Conservation (phyloP, 2,329 filamentous ascomycete species). For the Pestalotiopsis sp. region DNA sequence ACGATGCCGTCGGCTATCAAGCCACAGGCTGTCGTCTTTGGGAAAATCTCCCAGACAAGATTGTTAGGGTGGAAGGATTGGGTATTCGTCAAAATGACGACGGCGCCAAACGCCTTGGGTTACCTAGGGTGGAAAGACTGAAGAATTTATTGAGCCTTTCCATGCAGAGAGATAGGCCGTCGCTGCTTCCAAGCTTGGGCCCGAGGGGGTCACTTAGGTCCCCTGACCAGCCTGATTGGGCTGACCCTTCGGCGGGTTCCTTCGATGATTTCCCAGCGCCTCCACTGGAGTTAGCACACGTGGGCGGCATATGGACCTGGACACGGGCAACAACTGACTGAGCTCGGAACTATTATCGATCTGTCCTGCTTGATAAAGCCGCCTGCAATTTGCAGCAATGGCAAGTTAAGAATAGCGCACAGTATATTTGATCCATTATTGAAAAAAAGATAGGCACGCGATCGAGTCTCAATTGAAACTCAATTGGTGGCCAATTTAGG, state of each 20-base stretch:
- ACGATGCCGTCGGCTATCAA: not conserved
- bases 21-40: not conserved
- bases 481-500: not conserved
- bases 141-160: not conserved
- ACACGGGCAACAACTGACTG: not conserved
- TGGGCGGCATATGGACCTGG: not conserved
- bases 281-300: not conserved
- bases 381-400: not conserved
- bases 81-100: not conserved
- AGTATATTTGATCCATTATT: not conserved
- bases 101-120: not conserved
- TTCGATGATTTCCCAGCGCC: not conserved
- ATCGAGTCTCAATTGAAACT: not conserved
- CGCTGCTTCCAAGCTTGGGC: constrained; percentile 1
- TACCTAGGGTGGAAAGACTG: not conserved
- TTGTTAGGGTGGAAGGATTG: not conserved
- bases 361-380: not conserved
- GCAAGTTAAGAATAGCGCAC: not conserved
- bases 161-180: not conserved
- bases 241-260: not conserved
- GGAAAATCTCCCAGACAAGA: not conserved
- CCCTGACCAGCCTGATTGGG: not conserved
- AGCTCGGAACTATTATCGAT: not conserved
- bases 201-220: not conserved
- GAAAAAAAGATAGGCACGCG: not conserved